Evolutionary conservation across 2,329 filamentous ascomycete species (phyloP).

Genomic region (Colletotrichum kahawae): DNA sequence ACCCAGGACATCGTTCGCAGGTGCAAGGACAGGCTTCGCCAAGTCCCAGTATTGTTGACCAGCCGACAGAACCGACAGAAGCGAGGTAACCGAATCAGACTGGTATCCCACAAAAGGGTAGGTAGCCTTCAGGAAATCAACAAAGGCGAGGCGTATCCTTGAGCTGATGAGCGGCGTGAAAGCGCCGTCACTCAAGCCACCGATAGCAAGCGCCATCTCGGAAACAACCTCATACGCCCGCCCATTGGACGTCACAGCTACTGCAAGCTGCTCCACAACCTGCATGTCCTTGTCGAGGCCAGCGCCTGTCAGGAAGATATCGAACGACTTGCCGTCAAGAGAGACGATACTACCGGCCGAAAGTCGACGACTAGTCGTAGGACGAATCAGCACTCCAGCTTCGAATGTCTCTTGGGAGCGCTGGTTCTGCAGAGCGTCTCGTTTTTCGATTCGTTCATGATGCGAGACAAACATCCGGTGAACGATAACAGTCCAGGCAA

Average conservation of each 20-base stretch:
- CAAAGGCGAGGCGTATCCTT: slow-evolving; percentile 66
- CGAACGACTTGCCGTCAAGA: slow-evolving; percentile 64
- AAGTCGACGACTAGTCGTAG: slow-evolving; percentile 54
- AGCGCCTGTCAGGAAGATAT: slow-evolving; percentile 58
- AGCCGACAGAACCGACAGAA: slow-evolving; percentile 68
- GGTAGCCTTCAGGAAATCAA: slow-evolving; percentile 74
- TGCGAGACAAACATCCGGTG: slow-evolving; percentile 71
- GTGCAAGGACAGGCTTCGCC: slow-evolving; percentile 35
- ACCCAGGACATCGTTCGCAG: slow-evolving; percentile 10
- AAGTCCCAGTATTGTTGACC: slow-evolving; percentile 60
- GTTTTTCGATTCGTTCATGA: slow-evolving; percentile 64
- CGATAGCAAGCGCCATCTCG: slow-evolving; percentile 53
- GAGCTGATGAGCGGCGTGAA: slow-evolving; percentile 63
- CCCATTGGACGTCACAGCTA: slow-evolving; percentile 52
- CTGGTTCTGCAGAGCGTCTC: slow-evolving; percentile 63
- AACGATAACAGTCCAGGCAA: slow-evolving; percentile 82
- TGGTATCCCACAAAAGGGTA: slow-evolving; percentile 74
- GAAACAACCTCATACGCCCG: slow-evolving; percentile 60
- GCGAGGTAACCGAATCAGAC: slow-evolving; percentile 69
- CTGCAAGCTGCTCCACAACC: slow-evolving; percentile 55
- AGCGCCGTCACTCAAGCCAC: slow-evolving; percentile 48
- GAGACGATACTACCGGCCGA: slow-evolving; percentile 68
- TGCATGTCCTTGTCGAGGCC: slow-evolving; percentile 57
- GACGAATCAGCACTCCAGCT: slow-evolving; percentile 46
- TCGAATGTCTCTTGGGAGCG: slow-evolving; percentile 63